These are phyloP conservation scores for Sclerotinia glacialis DNA, from an alignment of 2,329 filamentous ascomycete genomes.

Conservation along the genomic window DNA sequence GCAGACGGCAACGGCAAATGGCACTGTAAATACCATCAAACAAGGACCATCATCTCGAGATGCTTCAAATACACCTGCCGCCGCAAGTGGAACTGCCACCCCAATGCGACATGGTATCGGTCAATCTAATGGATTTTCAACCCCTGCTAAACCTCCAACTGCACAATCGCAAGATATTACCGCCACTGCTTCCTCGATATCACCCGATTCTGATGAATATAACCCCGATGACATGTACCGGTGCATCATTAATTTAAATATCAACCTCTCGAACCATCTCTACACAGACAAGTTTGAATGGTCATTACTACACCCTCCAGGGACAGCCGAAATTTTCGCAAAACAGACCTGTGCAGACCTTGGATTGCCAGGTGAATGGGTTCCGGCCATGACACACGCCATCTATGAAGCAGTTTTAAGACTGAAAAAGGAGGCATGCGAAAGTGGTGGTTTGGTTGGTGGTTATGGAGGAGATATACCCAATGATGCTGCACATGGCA, in stretches of 20 bases:
- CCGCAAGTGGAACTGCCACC: constrained; percentile 54
- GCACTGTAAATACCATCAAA: constrained; percentile 39
- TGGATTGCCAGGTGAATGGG: constrained; percentile 87
- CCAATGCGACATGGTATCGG: constrained; percentile 51
- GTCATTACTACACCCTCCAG: constrained; percentile 88
- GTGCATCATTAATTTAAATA: constrained; percentile 85
- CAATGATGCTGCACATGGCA: constrained; percentile 81
- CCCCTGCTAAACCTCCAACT: constrained; percentile 49
- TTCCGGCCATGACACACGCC: constrained; percentile 88
- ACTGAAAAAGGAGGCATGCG: constrained; percentile 93
- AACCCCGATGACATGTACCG: constrained; percentile 94
- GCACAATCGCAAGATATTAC: constrained; percentile 51
- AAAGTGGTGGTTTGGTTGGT: constrained; percentile 81
- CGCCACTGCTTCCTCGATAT: constrained; percentile 64
- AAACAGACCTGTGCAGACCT: constrained; percentile 90
- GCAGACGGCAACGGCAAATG: constrained; percentile 38
- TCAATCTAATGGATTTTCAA: constrained; percentile 45
- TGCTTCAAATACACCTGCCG: constrained; percentile 46
- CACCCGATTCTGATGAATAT: constrained; percentile 66
- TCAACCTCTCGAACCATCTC: constrained; percentile 85
- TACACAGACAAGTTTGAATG: constrained; percentile 98
- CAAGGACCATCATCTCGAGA: constrained; percentile 37
- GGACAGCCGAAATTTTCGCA: constrained; percentile 88
- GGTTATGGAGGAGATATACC: constrained; percentile 73
- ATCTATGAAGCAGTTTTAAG: constrained; percentile 94